Base-by-base conservation (phyloP, 768 basidiomycete species). In the Collybia sordida region DNA sequence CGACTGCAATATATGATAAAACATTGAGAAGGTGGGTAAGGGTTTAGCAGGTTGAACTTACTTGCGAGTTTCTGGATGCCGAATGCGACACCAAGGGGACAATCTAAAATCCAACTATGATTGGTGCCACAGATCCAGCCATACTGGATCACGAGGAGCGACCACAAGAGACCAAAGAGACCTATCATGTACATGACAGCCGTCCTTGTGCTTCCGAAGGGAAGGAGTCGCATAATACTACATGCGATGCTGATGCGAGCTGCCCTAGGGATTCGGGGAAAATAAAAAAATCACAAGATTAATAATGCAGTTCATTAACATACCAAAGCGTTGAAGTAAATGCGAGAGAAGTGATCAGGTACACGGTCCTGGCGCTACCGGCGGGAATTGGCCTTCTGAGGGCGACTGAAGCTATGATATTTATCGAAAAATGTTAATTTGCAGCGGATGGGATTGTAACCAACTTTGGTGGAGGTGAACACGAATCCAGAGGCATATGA, bases 201-300 rank as follows among this genome's bases (percentile, higher is more conserved):
- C 18, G 25, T 48, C 24, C 53, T 51, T 18, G 47, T 44, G n/a
- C 45, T 14, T 37, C 48, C 50, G 15, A 22, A 21, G 1, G 54
- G 58, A 4, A 58, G 31, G 8, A 62, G 45, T 23, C 56, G 54
- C 7, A 56, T 43, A 25, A 62, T 53, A 18, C 56, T 58, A 43
- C 54, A 59, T 21, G 53, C 54, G 18, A 62, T 57, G 24, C 58
- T 59, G 22, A 62, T 59, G 41, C 58, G 45, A 6, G 54, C 54
- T 18, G 58, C n/a, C 60, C 60, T 61, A 42, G 22, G 37, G n/a
- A 15, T 8, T 42, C 14, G 21, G n/a, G 37, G 23, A 9, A 40
- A 6, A 4, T 21, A 18, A 44, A 42, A 37, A 7, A 11, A 36
- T 6, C 21, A 38, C 12, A 38, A 21, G 11, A 9, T 17, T n/a